Conservation (phyloP, 192 early-diverging fungal genomes). For the Allomyces macrogynus region DNA sequence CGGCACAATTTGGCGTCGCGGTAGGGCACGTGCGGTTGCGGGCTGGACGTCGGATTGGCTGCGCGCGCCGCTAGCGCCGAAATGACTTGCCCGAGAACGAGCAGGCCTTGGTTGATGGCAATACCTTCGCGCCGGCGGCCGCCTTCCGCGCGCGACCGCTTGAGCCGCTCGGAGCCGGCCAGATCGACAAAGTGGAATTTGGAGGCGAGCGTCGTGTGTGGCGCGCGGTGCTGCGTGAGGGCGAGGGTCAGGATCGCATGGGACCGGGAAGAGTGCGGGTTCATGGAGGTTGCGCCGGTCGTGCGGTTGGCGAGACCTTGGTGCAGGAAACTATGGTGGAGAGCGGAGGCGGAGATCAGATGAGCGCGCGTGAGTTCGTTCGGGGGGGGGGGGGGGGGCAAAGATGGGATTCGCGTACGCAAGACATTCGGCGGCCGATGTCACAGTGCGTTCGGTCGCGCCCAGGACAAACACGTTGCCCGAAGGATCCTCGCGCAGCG, state of each 20-base stretch:
- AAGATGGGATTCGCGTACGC: neutral
- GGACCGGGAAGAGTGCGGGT: conserved; percentile 47
- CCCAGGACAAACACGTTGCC: conserved; percentile 49
- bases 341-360: conserved; percentile 8
- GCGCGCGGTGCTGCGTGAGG: conserved; percentile 14
- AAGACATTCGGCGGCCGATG: neutral
- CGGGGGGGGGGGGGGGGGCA: neutral
- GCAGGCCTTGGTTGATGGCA: conserved; percentile 51
- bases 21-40: conserved; percentile 45
- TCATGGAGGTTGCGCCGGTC: conserved; percentile 51
- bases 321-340: conserved; percentile 9
- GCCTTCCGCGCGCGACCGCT: conserved; percentile 37
- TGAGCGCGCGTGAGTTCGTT: conserved; percentile 22
- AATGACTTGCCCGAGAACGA: conserved; percentile 59
- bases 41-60: conserved; percentile 15
- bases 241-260: conserved; percentile 61
- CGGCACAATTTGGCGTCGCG: conserved; percentile 55
- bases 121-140: conserved; percentile 52
- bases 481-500: conserved; percentile 52
- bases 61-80: conserved; percentile 31
- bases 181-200: conserved; percentile 57
- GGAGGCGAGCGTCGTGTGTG: conserved; percentile 20
- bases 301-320: conserved; percentile 52
- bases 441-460: conserved; percentile 23
- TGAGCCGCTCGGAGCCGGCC: conserved; percentile 49